These are phyloP conservation scores for Tylopilus orsonianus DNA, from an alignment of 1,284 basidiomycete genomes.

Conservation along the genomic window DNA sequence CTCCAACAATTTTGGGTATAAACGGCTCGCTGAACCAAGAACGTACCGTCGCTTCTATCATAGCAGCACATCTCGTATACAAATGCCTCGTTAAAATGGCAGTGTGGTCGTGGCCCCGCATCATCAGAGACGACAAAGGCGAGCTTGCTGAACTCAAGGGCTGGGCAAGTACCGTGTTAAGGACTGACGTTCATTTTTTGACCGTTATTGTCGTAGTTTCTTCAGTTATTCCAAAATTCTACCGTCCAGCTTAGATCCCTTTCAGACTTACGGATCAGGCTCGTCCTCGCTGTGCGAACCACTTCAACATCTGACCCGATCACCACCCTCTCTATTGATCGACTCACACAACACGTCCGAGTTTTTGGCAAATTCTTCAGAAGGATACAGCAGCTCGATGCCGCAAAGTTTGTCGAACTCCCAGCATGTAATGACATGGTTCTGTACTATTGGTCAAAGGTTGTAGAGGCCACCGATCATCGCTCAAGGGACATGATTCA, in stretches of 20 bases:
- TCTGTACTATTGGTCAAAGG: constrained; percentile 75
- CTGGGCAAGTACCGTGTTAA: constrained; percentile 48
- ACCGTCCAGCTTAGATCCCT: constrained; percentile 53
- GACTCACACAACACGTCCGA: constrained; percentile 64
- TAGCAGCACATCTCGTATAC: constrained; percentile 65
- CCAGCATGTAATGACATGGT: constrained; percentile 65
- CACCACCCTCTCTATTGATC: constrained; percentile 44
- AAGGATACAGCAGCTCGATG: constrained; percentile 64
- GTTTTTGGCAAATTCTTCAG: constrained; percentile 78
- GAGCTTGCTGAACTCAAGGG: constrained; percentile 44
- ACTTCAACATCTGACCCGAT: constrained; percentile 29
- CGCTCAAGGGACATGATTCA: constrained; percentile 51
- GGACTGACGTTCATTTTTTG: not conserved
- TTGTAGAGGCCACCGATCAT: constrained; percentile 60
- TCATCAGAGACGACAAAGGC: constrained; percentile 43
- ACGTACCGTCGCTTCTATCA: constrained; percentile 49
- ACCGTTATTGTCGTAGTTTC: constrained; percentile 42
- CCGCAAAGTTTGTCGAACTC: constrained; percentile 58
- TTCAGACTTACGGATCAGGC: constrained; percentile 46
- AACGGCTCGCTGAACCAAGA: constrained; percentile 39
- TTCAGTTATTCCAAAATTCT: constrained; percentile 60
- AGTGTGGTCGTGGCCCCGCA: constrained; percentile 67
- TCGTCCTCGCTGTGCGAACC: constrained; percentile 38
- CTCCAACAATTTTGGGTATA: constrained; percentile 45
- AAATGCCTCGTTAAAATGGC: constrained; percentile 69